Evolutionary conservation across 208 protist species (phyloP).

Genomic region (Vickermania spadyakhi): DNA sequence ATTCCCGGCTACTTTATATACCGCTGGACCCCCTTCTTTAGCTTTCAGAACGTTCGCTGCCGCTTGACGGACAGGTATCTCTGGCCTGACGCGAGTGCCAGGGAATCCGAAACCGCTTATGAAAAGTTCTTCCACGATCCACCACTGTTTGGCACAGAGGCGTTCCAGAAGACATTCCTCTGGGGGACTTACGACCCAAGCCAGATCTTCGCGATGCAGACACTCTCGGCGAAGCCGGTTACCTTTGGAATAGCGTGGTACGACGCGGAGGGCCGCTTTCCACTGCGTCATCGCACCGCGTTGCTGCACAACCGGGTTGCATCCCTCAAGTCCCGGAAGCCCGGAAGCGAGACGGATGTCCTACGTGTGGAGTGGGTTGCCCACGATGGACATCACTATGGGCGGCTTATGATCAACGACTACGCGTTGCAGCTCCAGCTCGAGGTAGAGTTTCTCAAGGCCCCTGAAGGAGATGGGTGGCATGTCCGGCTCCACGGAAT

Average conservation of each 20-base stretch:
- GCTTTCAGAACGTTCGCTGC: slow-evolving; percentile 65
- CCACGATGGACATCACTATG: slow-evolving; percentile 78
- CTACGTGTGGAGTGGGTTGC: slow-evolving; percentile 59
- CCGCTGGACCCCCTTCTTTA: slow-evolving; percentile 72
- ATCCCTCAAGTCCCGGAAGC: slow-evolving; percentile 26
- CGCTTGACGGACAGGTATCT: slow-evolving; percentile 28
- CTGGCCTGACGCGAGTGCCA: slow-evolving; percentile 34
- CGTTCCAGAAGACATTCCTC: slow-evolving; percentile 63
- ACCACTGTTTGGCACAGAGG: slow-evolving; percentile 47
- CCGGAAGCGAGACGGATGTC: slow-evolving; percentile 25
- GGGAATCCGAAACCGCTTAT: slow-evolving; percentile 46
- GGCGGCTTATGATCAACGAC: slow-evolving; percentile 51
- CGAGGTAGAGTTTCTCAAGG: slow-evolving; percentile 78
- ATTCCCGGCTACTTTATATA: slow-evolving; percentile 42
- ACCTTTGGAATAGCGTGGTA: slow-evolving; percentile 80
- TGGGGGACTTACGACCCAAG: slow-evolving; percentile 85
- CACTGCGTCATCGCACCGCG: slow-evolving; percentile 53
- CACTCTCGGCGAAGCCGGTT: slow-evolving; percentile 41
- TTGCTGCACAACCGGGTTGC: slow-evolving; percentile 64
- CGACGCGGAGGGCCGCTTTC: slow-evolving; percentile 36
- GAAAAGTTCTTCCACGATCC: slow-evolving; percentile 39
- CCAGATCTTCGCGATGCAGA: slow-evolving; percentile 74
- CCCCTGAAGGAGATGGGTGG: slow-evolving; percentile 61
- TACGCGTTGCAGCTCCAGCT: slow-evolving; percentile 24
- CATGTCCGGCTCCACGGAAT: slow-evolving; percentile 66